phyloP scores from a whole-genome alignment of 2,329 filamentous ascomycete species.

The Erysiphe neolycopersici region DNA sequence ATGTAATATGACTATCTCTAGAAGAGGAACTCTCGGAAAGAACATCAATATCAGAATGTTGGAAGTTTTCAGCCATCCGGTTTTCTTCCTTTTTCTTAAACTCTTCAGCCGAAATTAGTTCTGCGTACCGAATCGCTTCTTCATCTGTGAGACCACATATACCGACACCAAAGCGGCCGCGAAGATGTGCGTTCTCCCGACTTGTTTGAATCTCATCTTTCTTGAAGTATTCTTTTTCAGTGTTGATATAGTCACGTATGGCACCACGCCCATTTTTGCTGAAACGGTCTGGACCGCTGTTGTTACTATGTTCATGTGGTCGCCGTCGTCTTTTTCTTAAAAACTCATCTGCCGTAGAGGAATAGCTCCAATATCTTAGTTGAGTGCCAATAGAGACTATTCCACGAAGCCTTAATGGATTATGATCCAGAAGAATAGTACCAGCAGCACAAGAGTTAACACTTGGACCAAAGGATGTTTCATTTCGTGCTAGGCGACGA shows the following conservation, averaged over 20 bases:
- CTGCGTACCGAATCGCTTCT: slow-evolving; percentile 35
- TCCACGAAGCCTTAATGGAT: slow-evolving; percentile 62
- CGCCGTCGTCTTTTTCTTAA: slow-evolving; percentile 56
- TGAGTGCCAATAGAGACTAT: slow-evolving; percentile 70
- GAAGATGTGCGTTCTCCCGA: slow-evolving; percentile 43
- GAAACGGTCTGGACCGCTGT: slow-evolving; percentile 27
- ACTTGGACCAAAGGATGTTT: slow-evolving; percentile 37
- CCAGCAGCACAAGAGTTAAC: slow-evolving; percentile 57
- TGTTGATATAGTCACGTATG: slow-evolving; percentile 57
- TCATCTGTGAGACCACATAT: slow-evolving; percentile 39
- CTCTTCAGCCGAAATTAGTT: slow-evolving; percentile 37
- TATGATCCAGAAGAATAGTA: slow-evolving; percentile 65
- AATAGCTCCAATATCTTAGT: slow-evolving; percentile 82
- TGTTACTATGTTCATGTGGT: slow-evolving; percentile 31
- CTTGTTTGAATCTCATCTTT: slow-evolving; percentile 39
- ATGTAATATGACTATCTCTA: not conserved
- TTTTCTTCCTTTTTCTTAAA: slow-evolving; percentile 29
- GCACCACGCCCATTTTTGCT: slow-evolving; percentile 37
- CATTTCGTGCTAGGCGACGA: slow-evolving; percentile 42
- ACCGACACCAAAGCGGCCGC: slow-evolving; percentile 61
- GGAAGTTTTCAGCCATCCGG: slow-evolving; percentile 15
- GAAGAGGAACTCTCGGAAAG: not conserved
- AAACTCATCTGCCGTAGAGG: slow-evolving; percentile 42
- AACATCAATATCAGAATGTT: slow-evolving; percentile 1
- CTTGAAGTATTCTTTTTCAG: slow-evolving; percentile 60